Conservation (phyloP, 2,329 filamentous ascomycete genomes). For the Dactylellina drechsleri region DNA sequence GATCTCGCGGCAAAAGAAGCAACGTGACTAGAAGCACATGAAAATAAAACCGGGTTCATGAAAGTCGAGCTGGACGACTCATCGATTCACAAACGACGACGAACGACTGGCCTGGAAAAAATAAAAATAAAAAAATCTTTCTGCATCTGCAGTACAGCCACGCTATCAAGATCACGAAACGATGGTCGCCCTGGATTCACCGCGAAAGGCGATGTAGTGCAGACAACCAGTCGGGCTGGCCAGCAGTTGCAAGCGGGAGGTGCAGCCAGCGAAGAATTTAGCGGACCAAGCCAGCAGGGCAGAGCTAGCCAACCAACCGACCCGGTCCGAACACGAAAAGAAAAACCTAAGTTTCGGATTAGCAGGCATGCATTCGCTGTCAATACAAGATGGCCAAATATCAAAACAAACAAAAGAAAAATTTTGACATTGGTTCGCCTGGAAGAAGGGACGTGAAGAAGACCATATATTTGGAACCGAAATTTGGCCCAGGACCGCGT, state of each 20-base stretch:
- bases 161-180: too few relatives aligned
- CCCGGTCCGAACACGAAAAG: slow-evolving; percentile 47
- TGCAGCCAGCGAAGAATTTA: slow-evolving; percentile 7
- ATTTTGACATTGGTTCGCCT: slow-evolving; percentile 15
- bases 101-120: background rate
- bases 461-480: slow-evolving; percentile 50
- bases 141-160: background rate
- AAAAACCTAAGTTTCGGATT: too few relatives aligned
- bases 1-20: background rate
- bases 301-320: slow-evolving; percentile 42
- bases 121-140: background rate
- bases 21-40: background rate
- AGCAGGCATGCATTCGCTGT: slow-evolving; percentile 37
- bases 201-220: background rate
- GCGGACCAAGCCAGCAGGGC: slow-evolving; percentile 2
- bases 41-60: background rate
- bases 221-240: slow-evolving; percentile 24
- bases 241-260: slow-evolving; percentile 12
- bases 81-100: background rate
- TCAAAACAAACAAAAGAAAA: slow-evolving; percentile 48
- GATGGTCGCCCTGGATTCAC: slow-evolving; percentile 2
- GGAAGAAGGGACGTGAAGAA: background rate
- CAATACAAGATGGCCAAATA: slow-evolving; percentile 10
- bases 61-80: too few relatives aligned
- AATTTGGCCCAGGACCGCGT: slow-evolving; percentile 33